These are phyloP conservation scores for Alternaria dauci DNA, from an alignment of 2,329 filamentous ascomycete species.

Conservation along the genomic window DNA sequence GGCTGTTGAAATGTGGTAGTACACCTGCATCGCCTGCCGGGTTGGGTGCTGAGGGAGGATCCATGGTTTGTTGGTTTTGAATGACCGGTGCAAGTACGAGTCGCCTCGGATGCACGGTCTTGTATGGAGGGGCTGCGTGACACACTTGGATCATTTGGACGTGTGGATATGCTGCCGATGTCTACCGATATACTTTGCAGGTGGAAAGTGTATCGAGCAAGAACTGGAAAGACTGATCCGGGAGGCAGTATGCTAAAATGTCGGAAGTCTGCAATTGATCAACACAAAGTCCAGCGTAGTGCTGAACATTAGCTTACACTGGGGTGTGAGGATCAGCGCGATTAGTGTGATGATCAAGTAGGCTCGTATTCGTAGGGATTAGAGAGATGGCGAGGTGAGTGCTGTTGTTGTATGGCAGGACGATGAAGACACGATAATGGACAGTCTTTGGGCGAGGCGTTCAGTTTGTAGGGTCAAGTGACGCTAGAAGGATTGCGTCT, in stretches of 20 bases:
- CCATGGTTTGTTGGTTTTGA: slow-evolving; percentile 30
- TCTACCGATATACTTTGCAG: slow-evolving; percentile 29
- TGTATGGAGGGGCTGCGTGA: slow-evolving; percentile 39
- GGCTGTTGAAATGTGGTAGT: slow-evolving; percentile 46
- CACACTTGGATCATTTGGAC: slow-evolving; percentile 48
- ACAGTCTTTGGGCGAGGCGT: slow-evolving; percentile 21
- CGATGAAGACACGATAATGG: slow-evolving; percentile 19
- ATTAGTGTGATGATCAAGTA: slow-evolving; percentile 4
- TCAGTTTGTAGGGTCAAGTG: slow-evolving; percentile 37
- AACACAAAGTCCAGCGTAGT: background rate
- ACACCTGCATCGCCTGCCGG: slow-evolving; percentile 53
- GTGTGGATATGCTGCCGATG: slow-evolving; percentile 30
- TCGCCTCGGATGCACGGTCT: slow-evolving; percentile 41
- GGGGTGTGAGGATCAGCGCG: slow-evolving; percentile 7
- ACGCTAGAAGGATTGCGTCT: slow-evolving; percentile 38
- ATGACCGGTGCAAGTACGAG: slow-evolving; percentile 37
- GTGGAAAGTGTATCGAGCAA: slow-evolving; percentile 14
- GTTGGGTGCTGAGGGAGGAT: slow-evolving; percentile 51
- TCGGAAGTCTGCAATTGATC: slow-evolving; percentile 7
- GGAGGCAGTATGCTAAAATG: background rate
- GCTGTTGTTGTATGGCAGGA: slow-evolving; percentile 13
- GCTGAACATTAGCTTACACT: slow-evolving; percentile 12
- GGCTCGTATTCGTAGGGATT: slow-evolving; percentile 6
- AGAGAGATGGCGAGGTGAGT: slow-evolving; percentile 5
- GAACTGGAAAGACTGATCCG: slow-evolving; percentile 5